Evolutionary conservation across 2,329 filamentous ascomycete genomes (phyloP), one percentile per base, ranked within the genome.

Genomic region (Aspergillus novofumigatus): DNA sequence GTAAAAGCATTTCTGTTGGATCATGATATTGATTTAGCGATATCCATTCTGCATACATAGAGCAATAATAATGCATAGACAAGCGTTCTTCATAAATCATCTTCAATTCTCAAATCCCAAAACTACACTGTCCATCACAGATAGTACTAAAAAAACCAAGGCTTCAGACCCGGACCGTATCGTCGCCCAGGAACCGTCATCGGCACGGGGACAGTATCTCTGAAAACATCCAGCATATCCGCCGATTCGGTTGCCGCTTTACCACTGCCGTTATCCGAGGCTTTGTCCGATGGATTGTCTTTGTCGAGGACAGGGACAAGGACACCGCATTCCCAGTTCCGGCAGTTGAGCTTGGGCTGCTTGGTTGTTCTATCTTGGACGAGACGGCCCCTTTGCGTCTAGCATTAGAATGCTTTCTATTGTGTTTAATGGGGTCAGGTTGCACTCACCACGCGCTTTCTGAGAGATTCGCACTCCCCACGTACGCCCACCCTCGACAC

Each of bases 241-340:
- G 51, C 32, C 4, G 59, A 50, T 45, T 59, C 54, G n/a, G 41
- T 32, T 54, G 48, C 74, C 4, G 74, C 71, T 69, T 78, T 58
- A 52, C 54, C 56, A 11, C 28, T 76, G 5, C 69, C 67, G 48
- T 66, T 61, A 56, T 57, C 53, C 47, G 41, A 41, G 6, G 28
- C 11, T 4, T 9, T 28, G 2, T 63, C 56, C 3, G 53, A 55
- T n/a, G 62, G 59, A 17, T 65, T 53, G 3, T 51, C 53, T n/a
- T 49, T 55, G 2, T 56, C 47, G 28, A 63, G 65, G 25, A 89
- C 78, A 9, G 87, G 86, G 44, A 97, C 71, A 25, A 97, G 66
- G 1, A 99, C 90, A 38, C 94, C 94, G 69, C 92, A 96, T 75
- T 97, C 94, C 92, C 93, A 97, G 72, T 97, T 99, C 54, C 90